phyloP scores from a whole-genome alignment of 1,284 basidiomycete species.

The Sporisorium graminicola region DNA sequence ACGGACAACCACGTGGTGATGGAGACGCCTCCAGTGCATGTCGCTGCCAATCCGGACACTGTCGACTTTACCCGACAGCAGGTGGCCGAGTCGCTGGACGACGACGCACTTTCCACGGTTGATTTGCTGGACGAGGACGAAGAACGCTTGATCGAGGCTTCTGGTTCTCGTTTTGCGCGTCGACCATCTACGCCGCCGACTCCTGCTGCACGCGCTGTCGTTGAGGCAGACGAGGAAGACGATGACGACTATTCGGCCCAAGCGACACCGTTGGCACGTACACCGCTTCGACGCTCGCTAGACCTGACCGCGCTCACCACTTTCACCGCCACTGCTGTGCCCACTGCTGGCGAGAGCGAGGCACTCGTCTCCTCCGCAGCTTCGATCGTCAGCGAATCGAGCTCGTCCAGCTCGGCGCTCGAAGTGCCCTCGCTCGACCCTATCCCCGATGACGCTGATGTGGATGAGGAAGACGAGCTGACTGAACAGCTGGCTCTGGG shows the following conservation, averaged over 20 bases:
- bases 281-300: slow-evolving; percentile 39
- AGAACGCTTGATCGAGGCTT: slow-evolving; percentile 37
- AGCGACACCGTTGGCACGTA: slow-evolving; percentile 44
- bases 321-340: neutral
- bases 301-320: slow-evolving; percentile 27
- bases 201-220: no score
- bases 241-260: slow-evolving; percentile 42
- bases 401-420: slow-evolving; percentile 18
- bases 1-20: slow-evolving; percentile 21
- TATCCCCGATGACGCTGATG: slow-evolving; percentile 45
- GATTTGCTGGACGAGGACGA: slow-evolving; percentile 50
- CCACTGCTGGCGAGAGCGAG: slow-evolving; percentile 4
- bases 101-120: slow-evolving; percentile 36
- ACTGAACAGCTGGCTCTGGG: slow-evolving; percentile 50
- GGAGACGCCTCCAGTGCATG: slow-evolving; percentile 47
- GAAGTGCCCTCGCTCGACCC: slow-evolving; percentile 50
- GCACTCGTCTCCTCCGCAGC: slow-evolving; percentile 22
- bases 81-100: slow-evolving; percentile 27
- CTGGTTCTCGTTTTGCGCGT: slow-evolving; percentile 18
- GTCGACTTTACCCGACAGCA: slow-evolving; percentile 45
- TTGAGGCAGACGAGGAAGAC: slow-evolving; percentile 18
- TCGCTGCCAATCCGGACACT: slow-evolving; percentile 50
- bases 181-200: neutral
- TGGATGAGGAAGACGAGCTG: slow-evolving; percentile 43
- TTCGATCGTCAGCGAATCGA: slow-evolving; percentile 23